Percentiles rank a stretch among this genome's conserved stretches.
Evolutionary conservation across 2,329 filamentous ascomycete species (phyloP).

Genomic region (Dactylellina haptotyla): DNA sequence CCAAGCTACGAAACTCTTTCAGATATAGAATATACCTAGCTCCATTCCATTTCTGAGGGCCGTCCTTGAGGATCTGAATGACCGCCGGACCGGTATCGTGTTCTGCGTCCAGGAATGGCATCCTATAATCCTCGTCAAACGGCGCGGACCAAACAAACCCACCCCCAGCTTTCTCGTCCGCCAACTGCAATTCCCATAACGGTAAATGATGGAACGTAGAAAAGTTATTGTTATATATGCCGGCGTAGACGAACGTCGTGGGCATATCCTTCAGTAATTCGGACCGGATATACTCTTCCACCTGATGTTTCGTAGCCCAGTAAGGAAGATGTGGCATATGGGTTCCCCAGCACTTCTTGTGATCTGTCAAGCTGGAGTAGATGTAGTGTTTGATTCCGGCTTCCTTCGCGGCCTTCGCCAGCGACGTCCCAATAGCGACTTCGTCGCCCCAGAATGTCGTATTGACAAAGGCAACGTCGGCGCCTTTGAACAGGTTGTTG

Average conservation of each 20-base stretch:
- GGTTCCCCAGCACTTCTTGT: conserved; percentile 76
- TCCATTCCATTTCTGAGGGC: conserved; percentile 82
- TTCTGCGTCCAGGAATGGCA: conserved; percentile 96
- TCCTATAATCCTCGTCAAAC: conserved; percentile 85
- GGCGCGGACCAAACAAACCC: conserved; percentile 88
- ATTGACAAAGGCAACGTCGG: conserved; percentile 94
- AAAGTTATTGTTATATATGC: conserved; percentile 99
- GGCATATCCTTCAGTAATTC: conserved; percentile 72
- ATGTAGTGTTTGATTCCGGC: conserved; percentile 89
- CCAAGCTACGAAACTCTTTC: conserved; percentile 54
- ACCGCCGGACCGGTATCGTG: conserved; percentile 94
- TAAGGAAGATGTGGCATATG: conserved; percentile 84
- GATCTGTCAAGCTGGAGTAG: conserved; percentile 97
- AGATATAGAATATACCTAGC: conserved; percentile 66
- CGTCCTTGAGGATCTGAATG: conserved; percentile 94
- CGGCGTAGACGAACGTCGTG: conserved; percentile 92
- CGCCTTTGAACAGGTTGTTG: conserved; percentile 80
- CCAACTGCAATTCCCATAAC: conserved; percentile 83
- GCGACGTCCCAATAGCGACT: conserved; percentile 83
- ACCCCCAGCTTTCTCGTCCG: conserved; percentile 77
- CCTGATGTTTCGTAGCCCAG: conserved; percentile 90
- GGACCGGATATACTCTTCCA: conserved; percentile 89
- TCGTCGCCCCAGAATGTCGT: conserved; percentile 85
- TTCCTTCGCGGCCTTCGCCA: conserved; percentile 88
- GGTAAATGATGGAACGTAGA: conserved; percentile 78